These are phyloP conservation scores for Zymoseptoria crescenta DNA, from an alignment of 2,329 filamentous ascomycete genomes.

Conservation along the genomic window DNA sequence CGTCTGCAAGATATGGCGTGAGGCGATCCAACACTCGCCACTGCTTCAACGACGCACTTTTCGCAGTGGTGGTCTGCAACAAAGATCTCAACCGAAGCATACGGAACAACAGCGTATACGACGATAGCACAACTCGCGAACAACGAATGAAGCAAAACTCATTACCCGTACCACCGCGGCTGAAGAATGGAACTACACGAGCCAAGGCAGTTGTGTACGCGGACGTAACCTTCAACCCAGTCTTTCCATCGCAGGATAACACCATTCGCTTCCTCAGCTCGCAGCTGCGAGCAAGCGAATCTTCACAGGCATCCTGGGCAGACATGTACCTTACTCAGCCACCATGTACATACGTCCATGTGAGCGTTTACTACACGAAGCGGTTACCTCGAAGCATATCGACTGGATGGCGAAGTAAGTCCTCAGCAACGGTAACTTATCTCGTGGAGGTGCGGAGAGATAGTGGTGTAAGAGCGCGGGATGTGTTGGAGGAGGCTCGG, in stretches of 20 bases:
- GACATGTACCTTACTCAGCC: conserved; percentile 14
- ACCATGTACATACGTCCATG: conserved; percentile 7
- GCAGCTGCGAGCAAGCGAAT: conserved; percentile 6
- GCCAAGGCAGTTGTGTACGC: background rate
- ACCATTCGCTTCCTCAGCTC: conserved; percentile 7
- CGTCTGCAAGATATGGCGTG: conserved; percentile 9
- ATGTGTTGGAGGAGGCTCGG: conserved; percentile 4
- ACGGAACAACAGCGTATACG: background rate
- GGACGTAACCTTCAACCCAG: conserved; percentile 5
- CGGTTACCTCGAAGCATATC: background rate
- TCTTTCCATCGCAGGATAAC: conserved; percentile 7
- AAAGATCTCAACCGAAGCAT: background rate
- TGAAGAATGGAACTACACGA: background rate
- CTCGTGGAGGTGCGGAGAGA: conserved; percentile 1
- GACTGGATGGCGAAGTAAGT: background rate
- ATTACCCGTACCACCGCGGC: background rate
- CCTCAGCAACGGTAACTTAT: conserved; percentile 1
- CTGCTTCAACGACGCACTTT: conserved; percentile 5
- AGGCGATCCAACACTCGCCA: conserved; percentile 6
- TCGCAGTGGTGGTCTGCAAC: conserved; percentile 1
- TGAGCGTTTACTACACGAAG: conserved; percentile 6
- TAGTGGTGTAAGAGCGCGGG: conserved; percentile 7
- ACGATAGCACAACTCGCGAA: background rate
- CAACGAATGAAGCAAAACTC: background rate
- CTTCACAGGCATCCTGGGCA: conserved; percentile 8